A percentile compares a stretch with the other conserved stretches of the same genome.
Evolutionary conservation across 495 filamentous ascomycete species (phyloP).

Genomic region (Lentithecium fluviatile): DNA sequence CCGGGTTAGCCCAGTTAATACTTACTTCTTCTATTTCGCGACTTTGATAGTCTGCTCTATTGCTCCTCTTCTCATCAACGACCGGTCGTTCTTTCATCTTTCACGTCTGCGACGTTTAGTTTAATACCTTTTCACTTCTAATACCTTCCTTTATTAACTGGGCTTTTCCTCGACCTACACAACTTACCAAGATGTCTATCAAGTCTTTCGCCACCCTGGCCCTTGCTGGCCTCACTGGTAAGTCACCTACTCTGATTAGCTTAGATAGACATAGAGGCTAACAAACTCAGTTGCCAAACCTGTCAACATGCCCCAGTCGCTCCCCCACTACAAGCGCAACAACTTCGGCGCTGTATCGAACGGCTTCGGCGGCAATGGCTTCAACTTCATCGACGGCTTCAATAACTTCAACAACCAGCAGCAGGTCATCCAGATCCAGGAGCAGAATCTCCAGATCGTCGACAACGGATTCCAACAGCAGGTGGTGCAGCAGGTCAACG

Average conservation of each 20-base stretch:
- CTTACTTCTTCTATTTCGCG: slow-evolving; percentile 9
- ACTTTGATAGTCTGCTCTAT: slow-evolving; percentile 35
- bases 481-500: slow-evolving; percentile 17
- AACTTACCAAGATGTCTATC: slow-evolving; percentile 23
- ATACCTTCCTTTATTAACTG: slow-evolving; percentile 31
- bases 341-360: slow-evolving; percentile 5
- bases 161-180: slow-evolving; percentile 7
- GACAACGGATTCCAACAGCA: slow-evolving; percentile 21
- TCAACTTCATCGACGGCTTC: slow-evolving; percentile 26
- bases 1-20: slow-evolving; percentile 29
- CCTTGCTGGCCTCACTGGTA: slow-evolving; percentile 33
- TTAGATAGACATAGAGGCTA: not conserved
- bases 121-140: slow-evolving; percentile 25
- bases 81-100: slow-evolving; percentile 2
- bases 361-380: slow-evolving; percentile 7
- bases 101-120: slow-evolving; percentile 33
- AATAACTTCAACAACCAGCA: slow-evolving; percentile 23
- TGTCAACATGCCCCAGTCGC: slow-evolving; percentile 11
- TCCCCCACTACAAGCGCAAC: slow-evolving; percentile 14
- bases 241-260: not conserved
- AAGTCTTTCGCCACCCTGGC: slow-evolving; percentile 24
- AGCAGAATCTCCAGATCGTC: slow-evolving; percentile 16
- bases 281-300: slow-evolving; percentile 20
- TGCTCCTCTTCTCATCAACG: slow-evolving; percentile 10
- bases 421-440: slow-evolving; percentile 17